Conservation (phyloP, 2,329 filamentous ascomycete genomes). For the Lojkania enalia region DNA sequence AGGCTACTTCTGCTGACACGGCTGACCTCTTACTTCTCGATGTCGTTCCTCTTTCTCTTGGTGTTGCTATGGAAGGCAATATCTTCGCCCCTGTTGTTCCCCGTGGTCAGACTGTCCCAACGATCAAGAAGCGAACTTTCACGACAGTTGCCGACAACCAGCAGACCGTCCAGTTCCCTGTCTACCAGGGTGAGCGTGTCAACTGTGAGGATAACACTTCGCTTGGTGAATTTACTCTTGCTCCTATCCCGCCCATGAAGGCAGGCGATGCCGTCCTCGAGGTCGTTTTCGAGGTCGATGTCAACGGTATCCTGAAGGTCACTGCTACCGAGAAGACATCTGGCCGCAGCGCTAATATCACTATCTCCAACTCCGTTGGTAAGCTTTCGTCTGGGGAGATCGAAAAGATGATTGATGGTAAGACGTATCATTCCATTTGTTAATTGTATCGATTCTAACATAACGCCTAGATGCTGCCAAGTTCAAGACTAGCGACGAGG, state of each 20-base stretch:
- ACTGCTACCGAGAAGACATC: conserved; percentile 99
- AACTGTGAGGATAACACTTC: conserved; percentile 99
- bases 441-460: conserved; percentile 9
- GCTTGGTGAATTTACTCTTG: conserved; percentile 93
- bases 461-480: conserved; percentile 77
- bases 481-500: conserved; percentile 98
- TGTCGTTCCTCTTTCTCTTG: conserved; percentile 92
- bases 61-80: conserved; percentile 99
- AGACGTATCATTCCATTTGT: conserved; percentile 27
- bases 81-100: conserved; percentile 95
- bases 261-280: conserved; percentile 96
- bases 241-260: conserved; percentile 82
- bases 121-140: conserved; percentile 82
- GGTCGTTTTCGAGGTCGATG: conserved; percentile 98
- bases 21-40: conserved; percentile 93
- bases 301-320: conserved; percentile 99
- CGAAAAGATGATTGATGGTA: conserved; percentile 93
- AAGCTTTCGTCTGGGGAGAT: conserved; percentile 95
- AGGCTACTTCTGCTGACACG: conserved; percentile 94
- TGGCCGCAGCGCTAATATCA: conserved; percentile 97
- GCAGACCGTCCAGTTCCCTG: conserved; percentile 80
- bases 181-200: conserved; percentile 94
- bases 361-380: conserved; percentile 98
- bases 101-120: conserved; percentile 63
- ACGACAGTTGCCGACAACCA: conserved; percentile 72